Conservation (phyloP, 495 filamentous ascomycete species). For the Tuber borchii region DNA sequence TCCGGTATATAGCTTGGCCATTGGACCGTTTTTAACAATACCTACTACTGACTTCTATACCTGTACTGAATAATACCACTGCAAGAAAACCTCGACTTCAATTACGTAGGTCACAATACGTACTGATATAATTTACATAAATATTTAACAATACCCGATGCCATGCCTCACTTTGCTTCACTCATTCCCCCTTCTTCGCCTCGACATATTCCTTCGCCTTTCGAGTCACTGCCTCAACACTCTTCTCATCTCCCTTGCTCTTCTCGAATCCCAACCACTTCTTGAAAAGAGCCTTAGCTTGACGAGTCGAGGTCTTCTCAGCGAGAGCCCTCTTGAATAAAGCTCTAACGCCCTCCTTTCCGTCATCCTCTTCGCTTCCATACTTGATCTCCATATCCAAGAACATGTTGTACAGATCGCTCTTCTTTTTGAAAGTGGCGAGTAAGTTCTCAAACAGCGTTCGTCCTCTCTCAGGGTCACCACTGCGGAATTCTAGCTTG, state of each 20-base stretch:
- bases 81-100: neutral
- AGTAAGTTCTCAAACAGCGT: constrained; percentile 90
- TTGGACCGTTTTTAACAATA: too few relatives aligned
- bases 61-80: neutral
- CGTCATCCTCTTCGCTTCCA: constrained; percentile 23
- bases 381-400: constrained; percentile 70
- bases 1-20: too few relatives aligned
- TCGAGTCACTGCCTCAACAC: constrained; percentile 63
- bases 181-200: constrained; percentile 50
- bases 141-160: neutral
- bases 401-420: constrained; percentile 87
- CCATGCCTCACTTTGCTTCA: constrained; percentile 18
- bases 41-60: neutral
- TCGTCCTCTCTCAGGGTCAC: constrained; percentile 82
- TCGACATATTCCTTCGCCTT: constrained; percentile 65
- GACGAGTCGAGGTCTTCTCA: constrained; percentile 22
- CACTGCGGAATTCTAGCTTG: constrained; percentile 81
- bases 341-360: constrained; percentile 40
- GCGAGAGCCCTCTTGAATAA: constrained; percentile 45
- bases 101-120: neutral
- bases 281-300: constrained; percentile 72
- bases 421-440: constrained; percentile 73
- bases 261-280: constrained; percentile 77
- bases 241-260: constrained; percentile 63
- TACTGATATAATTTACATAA: neutral